A percentile compares a stretch with the other conserved stretches of the same genome.
Evolutionary conservation across 192 early-diverging fungal genomes (phyloP).

Genomic region (Linnemannia zychae): DNA sequence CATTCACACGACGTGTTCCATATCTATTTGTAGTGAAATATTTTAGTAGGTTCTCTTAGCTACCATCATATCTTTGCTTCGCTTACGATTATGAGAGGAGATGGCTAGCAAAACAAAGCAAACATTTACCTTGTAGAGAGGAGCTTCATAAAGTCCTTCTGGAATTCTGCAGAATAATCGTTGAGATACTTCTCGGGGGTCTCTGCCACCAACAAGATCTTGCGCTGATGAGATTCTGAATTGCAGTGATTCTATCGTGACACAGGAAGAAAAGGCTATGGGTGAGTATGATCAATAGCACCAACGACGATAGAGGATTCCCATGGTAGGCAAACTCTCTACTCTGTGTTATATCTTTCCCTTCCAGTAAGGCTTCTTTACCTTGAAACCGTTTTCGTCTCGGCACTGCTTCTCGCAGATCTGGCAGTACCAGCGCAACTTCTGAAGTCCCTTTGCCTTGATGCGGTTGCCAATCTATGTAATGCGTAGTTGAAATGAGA

Average conservation of each 20-base stretch:
- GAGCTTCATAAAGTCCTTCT: constrained; percentile 85
- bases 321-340: too few relatives aligned
- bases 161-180: constrained; percentile 86
- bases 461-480: constrained; percentile 86
- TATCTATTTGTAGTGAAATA: too few relatives aligned
- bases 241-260: constrained; percentile 77
- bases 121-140: constrained; percentile 81
- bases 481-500: neutral
- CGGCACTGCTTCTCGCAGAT: constrained; percentile 92
- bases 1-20: constrained; percentile 84
- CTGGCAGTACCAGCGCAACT: constrained; percentile 94
- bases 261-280: neutral
- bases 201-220: constrained; percentile 91
- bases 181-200: constrained; percentile 81
- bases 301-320: too few relatives aligned
- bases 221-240: constrained; percentile 92
- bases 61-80: too few relatives aligned
- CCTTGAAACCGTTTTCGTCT: constrained; percentile 97
- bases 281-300: neutral
- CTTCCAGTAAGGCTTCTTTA: too few relatives aligned
- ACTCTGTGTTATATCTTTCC: too few relatives aligned
- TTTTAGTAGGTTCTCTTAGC: too few relatives aligned
- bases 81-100: too few relatives aligned
- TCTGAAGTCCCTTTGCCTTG: constrained; percentile 91
- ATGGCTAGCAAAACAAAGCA: too few relatives aligned